phyloP scores from a whole-genome alignment of 2,329 filamentous ascomycete species.

The Didymella exigua region DNA sequence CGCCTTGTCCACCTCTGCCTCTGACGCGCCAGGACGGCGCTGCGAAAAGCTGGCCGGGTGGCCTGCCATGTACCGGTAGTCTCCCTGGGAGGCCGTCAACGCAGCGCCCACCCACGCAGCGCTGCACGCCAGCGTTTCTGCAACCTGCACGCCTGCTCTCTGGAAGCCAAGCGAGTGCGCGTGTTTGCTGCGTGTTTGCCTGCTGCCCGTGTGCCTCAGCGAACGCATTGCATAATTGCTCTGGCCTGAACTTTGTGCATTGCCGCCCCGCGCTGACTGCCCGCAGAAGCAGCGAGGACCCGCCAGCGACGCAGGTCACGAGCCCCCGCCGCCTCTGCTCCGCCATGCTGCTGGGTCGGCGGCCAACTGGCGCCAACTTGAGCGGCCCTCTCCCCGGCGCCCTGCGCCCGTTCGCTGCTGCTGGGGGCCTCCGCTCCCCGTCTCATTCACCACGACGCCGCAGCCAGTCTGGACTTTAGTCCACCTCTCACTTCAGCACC shows the following conservation, averaged over 20 bases:
- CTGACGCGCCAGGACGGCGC: not conserved
- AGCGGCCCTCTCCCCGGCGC: not conserved
- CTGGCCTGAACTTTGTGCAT: constrained; percentile 5
- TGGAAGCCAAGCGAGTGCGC: not conserved
- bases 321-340: not conserved
- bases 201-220: not conserved
- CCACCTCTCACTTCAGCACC: no score
- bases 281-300: constrained; percentile 20
- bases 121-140: not conserved
- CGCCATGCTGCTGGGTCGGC: not conserved
- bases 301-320: constrained; percentile 6
- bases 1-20: no score
- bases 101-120: not conserved
- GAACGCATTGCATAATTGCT: constrained; percentile 5
- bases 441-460: not conserved
- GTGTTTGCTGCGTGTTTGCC: not conserved
- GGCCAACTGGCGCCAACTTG: not conserved
- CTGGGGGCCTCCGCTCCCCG: not conserved
- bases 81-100: not conserved
- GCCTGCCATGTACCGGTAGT: not conserved
- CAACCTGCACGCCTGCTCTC: not conserved
- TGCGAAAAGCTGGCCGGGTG: not conserved
- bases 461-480: not conserved
- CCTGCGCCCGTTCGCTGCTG: not conserved
- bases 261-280: constrained; percentile 6